phyloP scores from a whole-genome alignment of 108 stramenopile genomes.

The Discostella stelligeroides region DNA sequence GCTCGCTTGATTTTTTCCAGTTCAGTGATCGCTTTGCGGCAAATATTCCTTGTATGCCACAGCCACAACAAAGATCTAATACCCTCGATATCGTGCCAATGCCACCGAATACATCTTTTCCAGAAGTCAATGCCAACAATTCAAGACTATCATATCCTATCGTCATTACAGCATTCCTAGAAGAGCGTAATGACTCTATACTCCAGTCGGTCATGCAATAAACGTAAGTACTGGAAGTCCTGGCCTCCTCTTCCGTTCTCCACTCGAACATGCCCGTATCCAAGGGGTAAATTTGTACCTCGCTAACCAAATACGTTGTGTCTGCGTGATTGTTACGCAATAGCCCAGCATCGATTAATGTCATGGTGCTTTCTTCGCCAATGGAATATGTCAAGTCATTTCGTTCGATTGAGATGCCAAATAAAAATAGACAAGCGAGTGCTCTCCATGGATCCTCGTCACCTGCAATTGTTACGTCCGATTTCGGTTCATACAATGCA shows the following conservation, averaged over 20 bases:
- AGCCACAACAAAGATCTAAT: constrained; percentile 46
- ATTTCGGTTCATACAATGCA: neutral
- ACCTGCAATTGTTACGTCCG: constrained; percentile 1
- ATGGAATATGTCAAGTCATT: neutral
- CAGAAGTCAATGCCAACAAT: constrained; percentile 33
- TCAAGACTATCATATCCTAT: constrained; percentile 48
- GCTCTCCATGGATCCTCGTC: too few relatives aligned
- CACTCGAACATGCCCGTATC: constrained; percentile 1
- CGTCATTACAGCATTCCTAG: constrained; percentile 38
- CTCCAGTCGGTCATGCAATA: constrained; percentile 42
- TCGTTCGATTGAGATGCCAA: constrained; percentile 21
- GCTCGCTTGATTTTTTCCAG: constrained; percentile 2
- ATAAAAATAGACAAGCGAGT: too few relatives aligned
- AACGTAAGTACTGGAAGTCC: neutral
- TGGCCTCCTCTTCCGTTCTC: neutral
- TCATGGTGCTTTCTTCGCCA: constrained; percentile 13
- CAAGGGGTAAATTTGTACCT: constrained; percentile 38
- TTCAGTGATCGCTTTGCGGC: constrained; percentile 11
- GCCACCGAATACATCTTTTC: constrained; percentile 9
- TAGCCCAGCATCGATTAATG: constrained; percentile 18
- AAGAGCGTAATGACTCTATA: constrained; percentile 32
- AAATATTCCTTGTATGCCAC: constrained; percentile 50
- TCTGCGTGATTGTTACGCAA: neutral
- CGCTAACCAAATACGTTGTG: constrained; percentile 14
- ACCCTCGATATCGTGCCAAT: neutral